Percentiles rank a stretch among this genome's conserved stretches.
Evolutionary conservation across 768 basidiomycete species (phyloP).

Genomic region (Heimioporus sp.): DNA sequence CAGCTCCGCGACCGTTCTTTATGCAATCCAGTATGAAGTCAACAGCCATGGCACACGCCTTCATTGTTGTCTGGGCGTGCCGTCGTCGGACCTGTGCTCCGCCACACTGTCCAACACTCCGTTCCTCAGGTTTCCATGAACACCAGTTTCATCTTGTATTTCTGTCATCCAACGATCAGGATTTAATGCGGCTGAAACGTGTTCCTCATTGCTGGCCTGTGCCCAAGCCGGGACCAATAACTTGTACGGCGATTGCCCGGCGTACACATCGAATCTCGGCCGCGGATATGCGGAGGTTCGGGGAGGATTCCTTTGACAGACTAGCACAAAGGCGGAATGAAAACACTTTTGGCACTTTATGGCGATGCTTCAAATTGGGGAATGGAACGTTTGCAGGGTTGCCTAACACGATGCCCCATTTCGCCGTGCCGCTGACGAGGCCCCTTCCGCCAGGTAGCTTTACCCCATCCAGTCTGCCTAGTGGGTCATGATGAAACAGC

Average conservation of each 20-base stretch:
- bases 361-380: conserved; percentile 1
- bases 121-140: conserved; percentile 17
- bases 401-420: neutral
- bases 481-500: conserved; percentile 7
- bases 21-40: too few relatives aligned
- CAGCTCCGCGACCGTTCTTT: neutral
- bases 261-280: neutral
- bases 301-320: neutral
- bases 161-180: conserved; percentile 11
- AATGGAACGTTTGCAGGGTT: neutral
- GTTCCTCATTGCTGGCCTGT: conserved; percentile 12
- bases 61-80: too few relatives aligned
- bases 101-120: neutral
- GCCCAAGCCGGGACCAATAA: conserved; percentile 7
- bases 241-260: conserved; percentile 10
- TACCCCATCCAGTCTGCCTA: conserved; percentile 5
- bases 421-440: neutral
- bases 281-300: conserved; percentile 18
- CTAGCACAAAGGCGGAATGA: neutral
- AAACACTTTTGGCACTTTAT: conserved; percentile 3
- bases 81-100: neutral
- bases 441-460: neutral
- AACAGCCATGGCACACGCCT: too few relatives aligned
- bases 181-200: conserved; percentile 26
- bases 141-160: conserved; percentile 16